Conservation (phyloP, 345 rosid genomes). For the Arabidopsis arenosa region DNA sequence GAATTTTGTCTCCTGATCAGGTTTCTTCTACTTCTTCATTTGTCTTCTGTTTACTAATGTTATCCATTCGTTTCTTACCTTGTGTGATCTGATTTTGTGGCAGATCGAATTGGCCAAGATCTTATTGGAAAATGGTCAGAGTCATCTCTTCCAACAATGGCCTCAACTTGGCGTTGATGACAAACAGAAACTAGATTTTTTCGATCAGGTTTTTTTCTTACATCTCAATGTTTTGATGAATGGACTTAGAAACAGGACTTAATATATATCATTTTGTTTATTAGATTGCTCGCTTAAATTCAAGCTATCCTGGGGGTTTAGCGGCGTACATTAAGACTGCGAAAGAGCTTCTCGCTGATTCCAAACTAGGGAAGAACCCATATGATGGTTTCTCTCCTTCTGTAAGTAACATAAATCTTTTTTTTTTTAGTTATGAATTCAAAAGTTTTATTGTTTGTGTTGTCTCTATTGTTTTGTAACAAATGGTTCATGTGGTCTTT, state of each 20-base stretch:
- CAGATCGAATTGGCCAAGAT: constrained; percentile 82
- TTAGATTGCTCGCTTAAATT: constrained; percentile 75
- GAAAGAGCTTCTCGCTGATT: constrained; percentile 82
- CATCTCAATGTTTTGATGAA: constrained; percentile 3
- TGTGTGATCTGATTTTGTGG: constrained; percentile 17
- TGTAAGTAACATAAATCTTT: constrained; percentile 48
- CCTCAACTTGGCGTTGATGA: constrained; percentile 74
- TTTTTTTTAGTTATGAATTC: neutral
- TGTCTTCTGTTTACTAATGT: neutral
- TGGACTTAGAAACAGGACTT: neutral
- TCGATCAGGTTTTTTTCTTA: constrained; percentile 63
- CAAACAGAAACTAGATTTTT: constrained; percentile 61
- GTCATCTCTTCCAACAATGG: constrained; percentile 78
- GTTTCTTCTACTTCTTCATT: constrained; percentile 35
- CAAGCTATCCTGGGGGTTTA: constrained; percentile 94
- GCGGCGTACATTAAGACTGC: constrained; percentile 73
- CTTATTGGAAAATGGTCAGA: constrained; percentile 73
- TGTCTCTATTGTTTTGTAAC: neutral
- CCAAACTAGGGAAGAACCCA: constrained; percentile 89
- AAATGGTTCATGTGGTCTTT: constrained; percentile 8
- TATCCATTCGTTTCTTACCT: neutral
- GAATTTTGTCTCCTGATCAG: constrained; percentile 63
- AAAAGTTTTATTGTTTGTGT: neutral
- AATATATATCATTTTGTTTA: neutral
- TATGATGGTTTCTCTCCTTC: constrained; percentile 97